These are phyloP conservation scores for Candida glaebosa DNA, from an alignment of 805 yeast species.

Conservation along the genomic window DNA sequence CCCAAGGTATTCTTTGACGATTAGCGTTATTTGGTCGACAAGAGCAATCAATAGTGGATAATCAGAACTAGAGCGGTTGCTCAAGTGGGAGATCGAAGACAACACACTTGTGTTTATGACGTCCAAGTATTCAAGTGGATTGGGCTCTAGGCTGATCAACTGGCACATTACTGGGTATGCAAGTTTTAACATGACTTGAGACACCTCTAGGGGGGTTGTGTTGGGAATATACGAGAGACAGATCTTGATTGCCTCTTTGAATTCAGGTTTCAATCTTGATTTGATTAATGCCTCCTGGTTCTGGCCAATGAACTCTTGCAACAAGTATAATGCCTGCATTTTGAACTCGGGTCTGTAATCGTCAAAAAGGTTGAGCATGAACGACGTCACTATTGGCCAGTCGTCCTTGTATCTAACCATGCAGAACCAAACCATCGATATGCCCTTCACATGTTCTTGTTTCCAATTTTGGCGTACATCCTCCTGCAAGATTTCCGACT, in stretches of 20 bases:
- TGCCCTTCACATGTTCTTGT: constrained; percentile 14
- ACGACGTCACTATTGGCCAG: constrained; percentile 29
- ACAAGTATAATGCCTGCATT: constrained; percentile 16
- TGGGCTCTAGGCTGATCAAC: background rate
- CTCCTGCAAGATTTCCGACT: constrained; percentile 18
- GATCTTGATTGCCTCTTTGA: constrained; percentile 20
- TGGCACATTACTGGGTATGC: constrained; percentile 7
- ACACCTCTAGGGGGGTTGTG: constrained; percentile 8
- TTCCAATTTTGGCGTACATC: constrained; percentile 26
- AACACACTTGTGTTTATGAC: constrained; percentile 21
- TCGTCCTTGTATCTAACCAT: constrained; percentile 11
- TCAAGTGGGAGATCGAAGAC: constrained; percentile 21
- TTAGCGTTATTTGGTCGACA: constrained; percentile 13
- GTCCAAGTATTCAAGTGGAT: constrained; percentile 15
- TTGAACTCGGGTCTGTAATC: constrained; percentile 28
- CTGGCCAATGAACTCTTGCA: constrained; percentile 6
- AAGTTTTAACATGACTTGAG: background rate
- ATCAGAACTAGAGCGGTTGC: constrained; percentile 11
- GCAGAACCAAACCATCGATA: constrained; percentile 26
- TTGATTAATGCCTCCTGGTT: constrained; percentile 2
- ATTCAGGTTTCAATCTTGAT: constrained; percentile 26
- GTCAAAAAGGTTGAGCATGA: constrained; percentile 31
- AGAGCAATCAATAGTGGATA: constrained; percentile 12
- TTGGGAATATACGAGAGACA: constrained; percentile 27
- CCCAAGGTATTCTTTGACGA: constrained; percentile 11